Conservation (phyloP, 1,284 basidiomycete genomes). For the Puccinia triticina region DNA sequence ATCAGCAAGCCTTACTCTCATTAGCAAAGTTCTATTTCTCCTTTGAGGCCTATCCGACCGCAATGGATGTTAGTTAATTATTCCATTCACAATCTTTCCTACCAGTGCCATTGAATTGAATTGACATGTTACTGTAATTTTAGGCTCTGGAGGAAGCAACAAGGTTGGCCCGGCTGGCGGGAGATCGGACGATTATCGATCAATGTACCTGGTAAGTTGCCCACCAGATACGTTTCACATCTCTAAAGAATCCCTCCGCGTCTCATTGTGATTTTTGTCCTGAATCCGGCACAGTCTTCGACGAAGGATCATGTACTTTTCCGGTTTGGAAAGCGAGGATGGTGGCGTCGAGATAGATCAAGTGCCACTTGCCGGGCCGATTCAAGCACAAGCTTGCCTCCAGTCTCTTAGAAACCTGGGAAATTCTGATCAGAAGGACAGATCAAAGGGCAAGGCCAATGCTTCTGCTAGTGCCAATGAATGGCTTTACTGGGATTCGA, state of each 20-base stretch:
- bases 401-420: constrained; percentile 38
- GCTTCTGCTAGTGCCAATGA: constrained; percentile 32
- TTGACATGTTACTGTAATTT: not conserved
- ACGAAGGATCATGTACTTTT: constrained; percentile 23
- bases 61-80: constrained; percentile 34
- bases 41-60: constrained; percentile 48
- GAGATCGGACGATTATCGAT: constrained; percentile 39
- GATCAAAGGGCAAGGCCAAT: constrained; percentile 1
- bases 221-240: not conserved
- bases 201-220: constrained; percentile 43
- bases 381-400: constrained; percentile 40
- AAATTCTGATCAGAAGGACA: constrained; percentile 5
- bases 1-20: constrained; percentile 46
- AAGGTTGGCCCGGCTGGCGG: constrained; percentile 37
- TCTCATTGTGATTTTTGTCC: not conserved
- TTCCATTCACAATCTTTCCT: constrained; percentile 7
- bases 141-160: constrained; percentile 47
- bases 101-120: not conserved
- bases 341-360: constrained; percentile 12
- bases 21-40: constrained; percentile 45
- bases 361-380: constrained; percentile 22
- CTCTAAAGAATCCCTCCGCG: not conserved
- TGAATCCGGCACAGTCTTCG: constrained; percentile 4
- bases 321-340: constrained; percentile 25
- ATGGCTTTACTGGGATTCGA: constrained; percentile 48